Evolutionary conservation across 164 flowering plant genomes (phyloP), one percentile per base, ranked within the genome.

Genomic region (Malania oleifera): DNA sequence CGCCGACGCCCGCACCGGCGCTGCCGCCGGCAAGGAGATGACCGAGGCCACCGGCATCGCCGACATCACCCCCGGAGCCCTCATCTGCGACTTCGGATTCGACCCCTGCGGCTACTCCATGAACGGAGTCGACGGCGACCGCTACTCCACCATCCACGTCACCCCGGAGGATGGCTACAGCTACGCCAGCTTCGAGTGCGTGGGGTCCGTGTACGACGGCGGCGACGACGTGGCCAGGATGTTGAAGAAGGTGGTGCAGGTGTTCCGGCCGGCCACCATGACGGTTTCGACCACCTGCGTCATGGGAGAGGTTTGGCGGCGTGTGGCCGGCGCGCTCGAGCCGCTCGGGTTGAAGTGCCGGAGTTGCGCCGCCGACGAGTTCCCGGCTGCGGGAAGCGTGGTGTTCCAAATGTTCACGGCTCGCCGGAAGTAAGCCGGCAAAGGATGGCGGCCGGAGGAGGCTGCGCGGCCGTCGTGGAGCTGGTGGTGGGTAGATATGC

Each of bases 61-160:
- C 0, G 59, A 63, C 5, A 86, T 93, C 27, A 78, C 65, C 31
- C 77, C 85, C 0, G 43, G 37, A 1, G 79, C 88, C 0, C 34
- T 81, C 1, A 56, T 93, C 0, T 90, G 99, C 61, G 97, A 93
- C 52, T 84, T 75, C 37, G 99, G 77, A 0, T 93, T 93, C 69
- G 99, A 93, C 56, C 97, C 99, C 0, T 93, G 99, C 65, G 99
- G 99, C 0, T 93, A 93, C 70, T 93, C 99, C 2, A 93, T 90
- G 99, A 93, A 93, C 55, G 87, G 92, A 7, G 57, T 90, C 5
- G 80, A 82, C 35, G 83, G 80, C 5, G 70, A 65, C 34, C 81
- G 82, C 3, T 86, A 86, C 67, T 88, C 95, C 7, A 93, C 99
- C 0, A 82, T 93, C 20, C 99, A 93, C 57, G 96, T 93, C 15